phyloP scores from a whole-genome alignment of 1,284 basidiomycete genomes.

The Sanghuangporus sanghuang region DNA sequence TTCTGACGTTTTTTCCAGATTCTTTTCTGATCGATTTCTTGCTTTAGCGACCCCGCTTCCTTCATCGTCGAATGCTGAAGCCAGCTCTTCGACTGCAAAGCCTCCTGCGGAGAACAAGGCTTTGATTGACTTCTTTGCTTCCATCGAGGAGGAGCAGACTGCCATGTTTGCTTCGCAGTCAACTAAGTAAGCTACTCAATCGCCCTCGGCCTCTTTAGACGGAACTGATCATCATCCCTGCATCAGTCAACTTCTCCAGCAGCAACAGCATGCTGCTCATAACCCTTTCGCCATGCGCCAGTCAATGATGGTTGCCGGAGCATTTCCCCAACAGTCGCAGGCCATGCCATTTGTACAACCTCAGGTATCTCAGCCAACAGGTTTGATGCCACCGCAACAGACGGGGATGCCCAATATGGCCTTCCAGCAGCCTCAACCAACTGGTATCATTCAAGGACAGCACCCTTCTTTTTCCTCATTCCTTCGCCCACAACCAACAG shows the following conservation, averaged over 20 bases:
- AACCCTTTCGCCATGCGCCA: constrained; percentile 77
- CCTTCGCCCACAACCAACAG: constrained; percentile 57
- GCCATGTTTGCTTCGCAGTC: constrained; percentile 67
- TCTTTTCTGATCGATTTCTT: neutral
- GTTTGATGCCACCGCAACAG: constrained; percentile 33
- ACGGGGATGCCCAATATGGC: constrained; percentile 41
- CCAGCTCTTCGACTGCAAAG: constrained; percentile 22
- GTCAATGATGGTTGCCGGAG: constrained; percentile 39
- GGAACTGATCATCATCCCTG: neutral
- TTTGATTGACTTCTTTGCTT: constrained; percentile 85
- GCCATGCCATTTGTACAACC: constrained; percentile 28
- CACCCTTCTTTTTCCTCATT: constrained; percentile 42
- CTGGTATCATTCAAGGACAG: constrained; percentile 27
- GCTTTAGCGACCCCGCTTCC: constrained; percentile 1
- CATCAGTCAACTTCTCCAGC: constrained; percentile 7
- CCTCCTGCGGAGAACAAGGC: constrained; percentile 29
- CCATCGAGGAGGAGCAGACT: constrained; percentile 82
- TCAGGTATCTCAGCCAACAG: constrained; percentile 29
- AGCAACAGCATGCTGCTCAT: constrained; percentile 54
- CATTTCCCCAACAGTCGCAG: constrained; percentile 21
- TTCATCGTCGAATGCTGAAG: constrained; percentile 23
- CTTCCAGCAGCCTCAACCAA: constrained; percentile 25
- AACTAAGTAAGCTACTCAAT: constrained; percentile 37
- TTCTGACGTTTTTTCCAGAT: neutral
- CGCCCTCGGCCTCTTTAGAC: neutral